phyloP scores from a whole-genome alignment of 371 early-diverging fungal genomes.

The Dinochytrium kinnereticum region DNA sequence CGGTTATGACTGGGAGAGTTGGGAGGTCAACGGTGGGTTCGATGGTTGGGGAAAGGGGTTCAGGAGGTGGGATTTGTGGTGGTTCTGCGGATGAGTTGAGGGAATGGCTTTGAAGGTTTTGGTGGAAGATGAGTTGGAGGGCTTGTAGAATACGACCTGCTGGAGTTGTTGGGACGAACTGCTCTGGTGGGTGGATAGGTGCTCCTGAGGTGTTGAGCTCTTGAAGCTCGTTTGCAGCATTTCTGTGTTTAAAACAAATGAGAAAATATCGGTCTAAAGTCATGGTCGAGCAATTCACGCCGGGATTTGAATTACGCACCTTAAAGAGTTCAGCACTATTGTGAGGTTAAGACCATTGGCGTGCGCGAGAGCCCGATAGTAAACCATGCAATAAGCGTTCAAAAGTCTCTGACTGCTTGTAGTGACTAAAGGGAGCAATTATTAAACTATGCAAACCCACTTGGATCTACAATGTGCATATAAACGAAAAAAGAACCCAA shows the following conservation, averaged over 20 bases:
- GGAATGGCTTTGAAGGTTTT: no score
- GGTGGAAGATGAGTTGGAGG: conserved; percentile 34
- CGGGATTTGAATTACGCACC: no score
- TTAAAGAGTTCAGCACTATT: conserved; percentile 23
- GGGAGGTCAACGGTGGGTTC: no score
- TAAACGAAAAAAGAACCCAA: no score
- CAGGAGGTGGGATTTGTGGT: no score
- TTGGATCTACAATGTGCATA: no score
- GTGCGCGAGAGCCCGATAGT: conserved; percentile 40
- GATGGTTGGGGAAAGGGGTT: no score
- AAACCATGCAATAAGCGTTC: conserved; percentile 44
- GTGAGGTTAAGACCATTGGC: conserved; percentile 32
- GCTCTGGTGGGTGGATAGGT: neutral
- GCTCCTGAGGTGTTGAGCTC: neutral
- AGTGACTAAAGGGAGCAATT: no score
- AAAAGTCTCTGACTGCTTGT: conserved; percentile 38
- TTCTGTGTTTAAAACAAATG: no score
- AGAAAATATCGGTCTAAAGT: neutral
- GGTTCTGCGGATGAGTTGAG: no score
- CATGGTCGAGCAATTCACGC: conserved; percentile 13
- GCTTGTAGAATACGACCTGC: conserved; percentile 34
- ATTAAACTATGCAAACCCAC: no score
- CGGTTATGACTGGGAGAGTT: neutral
- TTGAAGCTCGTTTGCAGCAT: neutral
- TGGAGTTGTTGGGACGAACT: neutral